Base-by-base conservation (phyloP, 257 asterid species). In the Ilex asprella region DNA sequence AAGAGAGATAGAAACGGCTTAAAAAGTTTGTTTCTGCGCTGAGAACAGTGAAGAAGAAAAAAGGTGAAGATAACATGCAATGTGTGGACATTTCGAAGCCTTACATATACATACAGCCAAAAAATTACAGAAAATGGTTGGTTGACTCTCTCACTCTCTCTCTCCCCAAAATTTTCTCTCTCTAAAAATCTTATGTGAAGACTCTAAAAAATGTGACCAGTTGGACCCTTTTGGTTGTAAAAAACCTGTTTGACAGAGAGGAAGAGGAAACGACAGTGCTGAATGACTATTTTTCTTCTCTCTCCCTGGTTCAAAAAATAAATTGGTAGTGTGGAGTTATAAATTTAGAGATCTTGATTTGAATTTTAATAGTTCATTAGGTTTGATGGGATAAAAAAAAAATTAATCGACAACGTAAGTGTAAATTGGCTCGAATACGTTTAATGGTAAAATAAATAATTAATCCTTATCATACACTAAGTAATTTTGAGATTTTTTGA, bases 1-100 rank as follows among this genome's bases (percentile, higher is more conserved):
- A 67, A 60, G 53, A 63, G 43, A 31, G 61, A 21, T 12, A 51
- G 60, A 21, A 60, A 41, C 50, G 10, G 11, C 5, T 3, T n/a
- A 35, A 67, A 21, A 71, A 14, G 57, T 53, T 53, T 15, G 57
- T 7, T 53, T 53, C 5, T 7, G 30, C 30, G 15, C 57, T 53
- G 41, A 35, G 41, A 35, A 1, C 41, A 49, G 70, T 65, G 21
- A 39, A 59, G 47, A 53, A 53, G 27, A 1, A 30, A 55, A 15
- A 59, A 58, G 66, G 59, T 54, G 74, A 69, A 73, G 82, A 73
- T 73, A 73, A 77, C 62, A 71, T 65, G 63, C 49, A 64, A 57
- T 64, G 55, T 71, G 76, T 75, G 84, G 80, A 75, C 70, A 62
- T 47, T 49, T 73, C 62, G 83, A 71, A 72, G 81, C 81, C 84